Percentiles rank a stretch among this genome's conserved stretches.
Evolutionary conservation across 2,329 filamentous ascomycete species (phyloP).

Genomic region (Diaporthe longicolla): DNA sequence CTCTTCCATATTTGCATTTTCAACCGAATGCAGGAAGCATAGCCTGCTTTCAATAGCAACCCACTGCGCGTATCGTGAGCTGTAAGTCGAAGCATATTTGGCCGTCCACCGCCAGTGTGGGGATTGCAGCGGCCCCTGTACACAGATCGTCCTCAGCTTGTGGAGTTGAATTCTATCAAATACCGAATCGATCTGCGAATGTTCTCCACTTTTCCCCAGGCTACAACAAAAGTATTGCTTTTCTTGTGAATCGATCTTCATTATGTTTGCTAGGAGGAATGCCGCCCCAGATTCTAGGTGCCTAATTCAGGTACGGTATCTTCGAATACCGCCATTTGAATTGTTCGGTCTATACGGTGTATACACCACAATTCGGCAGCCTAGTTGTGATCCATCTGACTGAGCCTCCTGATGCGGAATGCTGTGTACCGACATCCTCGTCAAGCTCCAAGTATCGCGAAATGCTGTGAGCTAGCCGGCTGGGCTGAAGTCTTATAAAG

Average conservation of each 20-base stretch:
- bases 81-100: background rate
- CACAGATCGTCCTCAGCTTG: background rate
- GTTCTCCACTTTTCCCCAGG: background rate
- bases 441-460: no score
- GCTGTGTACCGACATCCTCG: no score
- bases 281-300: background rate
- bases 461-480: no score
- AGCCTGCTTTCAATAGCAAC: background rate
- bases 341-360: background rate
- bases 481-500: background rate
- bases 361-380: background rate
- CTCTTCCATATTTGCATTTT: background rate
- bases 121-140: background rate
- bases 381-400: background rate
- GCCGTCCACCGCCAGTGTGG: background rate
- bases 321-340: background rate
- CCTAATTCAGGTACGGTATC: background rate
- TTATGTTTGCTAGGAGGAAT: background rate
- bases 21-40: background rate
- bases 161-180: background rate
- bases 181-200: background rate
- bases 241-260: background rate
- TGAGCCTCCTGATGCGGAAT: background rate
- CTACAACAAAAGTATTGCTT: background rate
- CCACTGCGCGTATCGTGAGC: background rate